Conservation (phyloP, 768 basidiomycete species). For the Lanmaoa pseudosensibilis region DNA sequence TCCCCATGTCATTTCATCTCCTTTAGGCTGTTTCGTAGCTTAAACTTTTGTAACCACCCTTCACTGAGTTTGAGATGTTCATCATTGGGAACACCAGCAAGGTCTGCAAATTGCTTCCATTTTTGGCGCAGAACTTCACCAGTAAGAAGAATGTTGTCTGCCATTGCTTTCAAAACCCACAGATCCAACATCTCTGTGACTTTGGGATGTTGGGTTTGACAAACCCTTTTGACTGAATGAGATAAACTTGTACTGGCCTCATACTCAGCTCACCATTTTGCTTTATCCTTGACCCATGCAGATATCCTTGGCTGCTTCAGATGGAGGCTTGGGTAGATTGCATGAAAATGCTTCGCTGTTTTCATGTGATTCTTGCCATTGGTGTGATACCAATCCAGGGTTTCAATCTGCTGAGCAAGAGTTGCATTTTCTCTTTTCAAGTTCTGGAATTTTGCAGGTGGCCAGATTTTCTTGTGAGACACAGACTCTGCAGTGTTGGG, state of each 20-base stretch:
- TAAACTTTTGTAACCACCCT: not conserved
- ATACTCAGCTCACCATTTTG: not conserved
- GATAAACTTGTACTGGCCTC: slow-evolving; percentile 6
- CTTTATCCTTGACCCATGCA: slow-evolving; percentile 32
- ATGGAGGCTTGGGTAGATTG: slow-evolving; percentile 34
- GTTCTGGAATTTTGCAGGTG: too few species aligned
- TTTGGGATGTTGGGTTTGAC: slow-evolving; percentile 35
- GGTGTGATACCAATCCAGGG: not conserved
- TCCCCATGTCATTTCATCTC: slow-evolving; percentile 28
- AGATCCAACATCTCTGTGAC: slow-evolving; percentile 37
- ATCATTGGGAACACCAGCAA: not conserved
- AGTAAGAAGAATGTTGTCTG: slow-evolving; percentile 1
- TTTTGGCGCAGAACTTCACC: slow-evolving; percentile 33
- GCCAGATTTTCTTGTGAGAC: too few species aligned
- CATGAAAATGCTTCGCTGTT: slow-evolving; percentile 33
- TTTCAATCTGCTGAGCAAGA: not conserved
- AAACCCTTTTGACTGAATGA: not conserved
- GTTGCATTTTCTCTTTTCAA: not conserved
- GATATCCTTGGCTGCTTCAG: slow-evolving; percentile 35
- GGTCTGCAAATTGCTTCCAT: slow-evolving; percentile 27
- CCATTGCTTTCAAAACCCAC: slow-evolving; percentile 37
- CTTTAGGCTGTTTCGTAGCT: not conserved
- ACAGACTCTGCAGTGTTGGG: too few species aligned
- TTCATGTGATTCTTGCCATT: slow-evolving; percentile 32
- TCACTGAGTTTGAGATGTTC: not conserved